A percentile compares a stretch with the other conserved stretches of the same genome.
Conservation (phyloP, 257 asterid genomes). For the Forsythia viridissima region DNA sequence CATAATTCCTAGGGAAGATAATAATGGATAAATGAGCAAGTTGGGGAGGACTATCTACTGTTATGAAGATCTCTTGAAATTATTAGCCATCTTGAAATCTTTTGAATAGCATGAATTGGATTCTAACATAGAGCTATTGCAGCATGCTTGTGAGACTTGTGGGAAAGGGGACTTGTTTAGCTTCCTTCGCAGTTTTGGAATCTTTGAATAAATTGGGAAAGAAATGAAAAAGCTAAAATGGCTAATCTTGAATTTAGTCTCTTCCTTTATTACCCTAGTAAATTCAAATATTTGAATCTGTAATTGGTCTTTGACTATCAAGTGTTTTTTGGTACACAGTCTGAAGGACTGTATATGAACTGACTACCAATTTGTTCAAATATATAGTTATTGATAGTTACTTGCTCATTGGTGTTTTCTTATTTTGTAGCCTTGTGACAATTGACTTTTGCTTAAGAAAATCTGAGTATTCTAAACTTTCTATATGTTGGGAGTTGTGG, state of each 20-base stretch:
- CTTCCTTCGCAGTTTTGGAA: neutral
- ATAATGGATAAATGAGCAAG: constrained; percentile 6
- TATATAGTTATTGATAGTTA: neutral
- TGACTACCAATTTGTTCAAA: neutral
- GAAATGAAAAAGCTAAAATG: neutral
- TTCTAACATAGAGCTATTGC: neutral
- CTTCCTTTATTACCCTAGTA: neutral
- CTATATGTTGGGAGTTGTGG: neutral
- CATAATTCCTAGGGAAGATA: constrained; percentile 1
- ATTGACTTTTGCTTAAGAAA: neutral
- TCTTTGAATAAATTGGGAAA: neutral
- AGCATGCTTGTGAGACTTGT: neutral
- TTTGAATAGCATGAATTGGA: neutral
- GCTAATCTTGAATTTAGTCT: neutral
- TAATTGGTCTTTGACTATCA: neutral
- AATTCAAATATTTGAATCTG: neutral
- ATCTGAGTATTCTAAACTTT: neutral
- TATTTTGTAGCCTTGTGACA: neutral
- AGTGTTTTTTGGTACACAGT: neutral
- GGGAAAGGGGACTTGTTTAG: neutral
- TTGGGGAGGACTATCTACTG: neutral
- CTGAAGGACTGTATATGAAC: neutral
- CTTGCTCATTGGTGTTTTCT: neutral
- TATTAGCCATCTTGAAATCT: neutral
- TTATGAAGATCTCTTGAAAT: constrained; percentile 3